Evolutionary conservation across 306 rosid genomes (phyloP).

Genomic region (Glycine soja): DNA sequence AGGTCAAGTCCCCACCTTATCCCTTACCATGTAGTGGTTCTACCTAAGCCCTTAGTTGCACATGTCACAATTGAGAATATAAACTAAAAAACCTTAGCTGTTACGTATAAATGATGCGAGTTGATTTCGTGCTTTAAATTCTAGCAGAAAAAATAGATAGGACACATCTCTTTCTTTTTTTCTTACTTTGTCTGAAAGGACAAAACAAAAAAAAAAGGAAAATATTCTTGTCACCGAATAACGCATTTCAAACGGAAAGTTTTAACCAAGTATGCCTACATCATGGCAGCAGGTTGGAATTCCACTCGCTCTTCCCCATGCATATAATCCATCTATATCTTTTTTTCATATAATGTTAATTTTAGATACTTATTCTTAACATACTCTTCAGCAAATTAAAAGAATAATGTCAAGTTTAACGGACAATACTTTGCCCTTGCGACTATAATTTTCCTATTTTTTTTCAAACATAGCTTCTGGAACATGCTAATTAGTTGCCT

Average conservation of each 20-base stretch:
- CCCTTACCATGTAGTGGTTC: constrained; percentile 26
- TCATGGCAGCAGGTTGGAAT: no score
- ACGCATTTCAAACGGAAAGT: not conserved
- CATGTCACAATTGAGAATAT: not conserved
- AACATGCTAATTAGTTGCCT: not conserved
- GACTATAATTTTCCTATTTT: not conserved
- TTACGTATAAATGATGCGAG: not conserved
- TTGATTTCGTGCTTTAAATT: constrained; percentile 1
- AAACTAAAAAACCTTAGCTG: constrained; percentile 8
- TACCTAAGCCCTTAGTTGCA: constrained; percentile 35
- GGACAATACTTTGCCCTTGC: not conserved
- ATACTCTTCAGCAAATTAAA: not conserved
- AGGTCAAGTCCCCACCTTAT: constrained; percentile 57
- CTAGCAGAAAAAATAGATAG: not conserved
- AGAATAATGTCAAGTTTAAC: not conserved
- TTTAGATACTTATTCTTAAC: not conserved
- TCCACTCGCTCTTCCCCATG: not conserved
- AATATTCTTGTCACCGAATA: not conserved
- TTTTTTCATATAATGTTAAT: not conserved
- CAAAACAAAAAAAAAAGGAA: not conserved
- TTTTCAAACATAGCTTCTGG: no score
- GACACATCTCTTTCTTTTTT: not conserved
- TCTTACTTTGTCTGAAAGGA: not conserved
- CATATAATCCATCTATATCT: no score
- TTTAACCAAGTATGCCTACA: no score